A percentile compares a stretch with the other conserved stretches of the same genome.
Evolutionary conservation across 2,329 filamentous ascomycete genomes (phyloP).

Genomic region (Emericellopsis atlantica): DNA sequence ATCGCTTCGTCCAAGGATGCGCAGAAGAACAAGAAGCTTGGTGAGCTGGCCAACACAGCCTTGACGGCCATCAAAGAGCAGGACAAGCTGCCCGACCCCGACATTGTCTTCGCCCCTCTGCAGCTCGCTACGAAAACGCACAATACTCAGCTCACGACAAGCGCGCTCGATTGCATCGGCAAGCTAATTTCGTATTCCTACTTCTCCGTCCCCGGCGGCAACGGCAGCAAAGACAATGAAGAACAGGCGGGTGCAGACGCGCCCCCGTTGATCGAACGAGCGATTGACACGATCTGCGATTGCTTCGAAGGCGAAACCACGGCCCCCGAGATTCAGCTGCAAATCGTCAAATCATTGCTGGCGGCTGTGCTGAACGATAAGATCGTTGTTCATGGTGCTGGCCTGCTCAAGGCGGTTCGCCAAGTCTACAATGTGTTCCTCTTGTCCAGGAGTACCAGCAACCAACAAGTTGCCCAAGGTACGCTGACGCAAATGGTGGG

Average conservation of each 20-base stretch:
- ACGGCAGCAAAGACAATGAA: slow-evolving; percentile 14
- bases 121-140: slow-evolving; percentile 80
- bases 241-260: slow-evolving; percentile 24
- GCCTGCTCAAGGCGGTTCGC: slow-evolving; percentile 87
- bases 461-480: slow-evolving; percentile 94
- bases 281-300: slow-evolving; percentile 98
- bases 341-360: slow-evolving; percentile 94
- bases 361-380: slow-evolving; percentile 97
- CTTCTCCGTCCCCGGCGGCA: slow-evolving; percentile 61
- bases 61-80: slow-evolving; percentile 76
- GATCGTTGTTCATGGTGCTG: slow-evolving; percentile 94
- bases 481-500: slow-evolving; percentile 98
- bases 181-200: slow-evolving; percentile 99
- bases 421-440: slow-evolving; percentile 99
- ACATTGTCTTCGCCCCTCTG: slow-evolving; percentile 82
- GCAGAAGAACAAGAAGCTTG: slow-evolving; percentile 71
- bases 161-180: slow-evolving; percentile 91
- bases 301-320: slow-evolving; percentile 97
- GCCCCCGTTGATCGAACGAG: slow-evolving; percentile 82
- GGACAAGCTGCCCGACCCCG: slow-evolving; percentile 75
- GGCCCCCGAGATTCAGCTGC: slow-evolving; percentile 80
- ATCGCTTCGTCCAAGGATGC: slow-evolving; percentile 90
- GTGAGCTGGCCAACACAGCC: slow-evolving; percentile 69
- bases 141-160: slow-evolving; percentile 76
- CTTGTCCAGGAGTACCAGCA: slow-evolving; percentile 82